Conservation (phyloP, 169 alveolate genomes). For the Cryptosporidium ubiquitum region DNA sequence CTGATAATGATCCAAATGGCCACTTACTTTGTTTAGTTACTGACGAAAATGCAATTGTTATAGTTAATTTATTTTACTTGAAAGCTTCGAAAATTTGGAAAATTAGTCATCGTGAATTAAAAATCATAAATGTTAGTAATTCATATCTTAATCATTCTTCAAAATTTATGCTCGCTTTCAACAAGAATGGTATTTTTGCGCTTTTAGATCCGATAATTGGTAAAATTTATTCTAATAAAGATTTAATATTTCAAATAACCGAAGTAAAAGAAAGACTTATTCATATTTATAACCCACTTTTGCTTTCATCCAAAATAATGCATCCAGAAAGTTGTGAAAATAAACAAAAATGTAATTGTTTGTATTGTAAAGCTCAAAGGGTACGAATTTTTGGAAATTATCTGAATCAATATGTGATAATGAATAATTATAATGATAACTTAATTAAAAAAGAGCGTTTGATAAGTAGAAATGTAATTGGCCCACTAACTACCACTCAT, state of each 20-base stretch:
- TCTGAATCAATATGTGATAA: neutral
- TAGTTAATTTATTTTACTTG: slow-evolving; percentile 1
- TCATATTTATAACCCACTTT: neutral
- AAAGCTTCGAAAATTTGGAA: slow-evolving; percentile 30
- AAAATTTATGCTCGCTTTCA: neutral
- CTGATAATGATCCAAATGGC: neutral
- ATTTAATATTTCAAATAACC: neutral
- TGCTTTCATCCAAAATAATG: neutral
- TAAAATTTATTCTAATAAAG: neutral
- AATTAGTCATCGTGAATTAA: neutral
- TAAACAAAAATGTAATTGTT: slow-evolving; percentile 4
- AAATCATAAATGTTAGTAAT: neutral
- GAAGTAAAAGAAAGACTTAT: slow-evolving; percentile 4
- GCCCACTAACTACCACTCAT: neutral
- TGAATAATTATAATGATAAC: neutral
- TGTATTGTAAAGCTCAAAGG: slow-evolving; percentile 15
- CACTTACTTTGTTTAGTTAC: slow-evolving; percentile 18
- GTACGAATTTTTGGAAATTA: slow-evolving; percentile 37
- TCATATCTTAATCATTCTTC: neutral
- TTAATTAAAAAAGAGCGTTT: neutral
- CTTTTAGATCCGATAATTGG: slow-evolving; percentile 39
- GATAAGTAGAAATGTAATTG: neutral
- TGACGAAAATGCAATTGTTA: slow-evolving; percentile 2
- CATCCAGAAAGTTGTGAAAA: neutral
- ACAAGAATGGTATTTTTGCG: slow-evolving; percentile 7